Evolutionary conservation across 768 basidiomycete species (phyloP), one percentile per base, ranked within the genome.

Genomic region (Lyophyllum decastes): DNA sequence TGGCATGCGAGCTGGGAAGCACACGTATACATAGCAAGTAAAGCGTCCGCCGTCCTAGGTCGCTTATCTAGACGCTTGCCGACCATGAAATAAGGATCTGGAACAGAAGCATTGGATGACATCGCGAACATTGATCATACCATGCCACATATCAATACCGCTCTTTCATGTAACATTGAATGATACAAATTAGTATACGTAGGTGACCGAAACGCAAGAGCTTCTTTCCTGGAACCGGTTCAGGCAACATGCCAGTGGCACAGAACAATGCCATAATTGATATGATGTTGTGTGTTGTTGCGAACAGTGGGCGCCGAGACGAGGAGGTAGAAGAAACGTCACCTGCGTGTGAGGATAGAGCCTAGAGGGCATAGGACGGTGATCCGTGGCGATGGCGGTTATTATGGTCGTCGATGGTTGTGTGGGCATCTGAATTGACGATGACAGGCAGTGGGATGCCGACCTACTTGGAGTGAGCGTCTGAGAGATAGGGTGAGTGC

Each of bases 31-130:
- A 30, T 30, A 30, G 30, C 30, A 30, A 30, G 35, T 38, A 38
- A 38, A 9, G 35, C 35, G 35, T 38, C 35, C 35, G 35, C 11
- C 35, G 5, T 38, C 14, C 35, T n/a, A 17, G 9, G 21, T 16
- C 30, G 34, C 33, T 21, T 49, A 58, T 48, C 52, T 58, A 53
- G 57, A 26, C 52, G 51, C 57, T 47, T 26, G n/a, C 30, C 14
- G 24, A 52, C 25, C 24, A 50, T 40, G 41, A 43, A 35, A 27
- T 34, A 35, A 46, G 40, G 45, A 19, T 19, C 17, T 19, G n/a
- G 40, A 19, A 17, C 5, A 41, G 40, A 10, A 41, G n/a, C 2
- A 17, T 38, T 3, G 40, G 10, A 4, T 4, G 40, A 38, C 35
- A 17, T 12, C 35, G 9, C 14, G 14, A 38, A 38, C 30, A 30